Evolutionary conservation across 1,139 yeast species (phyloP), one percentile per base, ranked within the genome.

Genomic region (Scheffersomyces quercinus): DNA sequence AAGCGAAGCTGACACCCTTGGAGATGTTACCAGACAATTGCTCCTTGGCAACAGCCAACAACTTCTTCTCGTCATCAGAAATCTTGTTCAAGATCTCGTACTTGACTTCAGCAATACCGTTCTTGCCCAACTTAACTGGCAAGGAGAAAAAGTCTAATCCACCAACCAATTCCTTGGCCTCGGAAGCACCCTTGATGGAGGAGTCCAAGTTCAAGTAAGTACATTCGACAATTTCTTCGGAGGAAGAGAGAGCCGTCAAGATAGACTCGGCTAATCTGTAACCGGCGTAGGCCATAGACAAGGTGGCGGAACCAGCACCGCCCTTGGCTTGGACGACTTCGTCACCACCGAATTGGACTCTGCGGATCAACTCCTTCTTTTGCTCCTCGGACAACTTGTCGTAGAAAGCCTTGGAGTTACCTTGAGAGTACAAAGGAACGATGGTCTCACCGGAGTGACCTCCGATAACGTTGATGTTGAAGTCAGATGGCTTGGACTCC

Each of bases 381-480:
- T 58, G 49, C 43, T 60, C 65, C 8, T 45, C 54, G 39, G 53
- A 50, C 60, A 61, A 57, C 54, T 54, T 49, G 43, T 49, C 45
- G 50, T 47, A 55, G 54, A 42, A 52, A 5, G 53, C 31, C 56
- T 56, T 56, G 53, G 78, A 62, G 50, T 59, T 58, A 52, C 77
- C 76, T 45, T 70, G 49, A 44, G 97, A 88, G 67, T 91, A 76
- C 70, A 93, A 79, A 62, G 99, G 98, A 48, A 91, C 96, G 70
- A 93, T 93, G 68, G 99, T 93, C 68, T 88, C 88, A 72, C 99
- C 99, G 44, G 97, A 90, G 81, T 93, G 99, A 54, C 99, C 99
- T 68, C 99, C 98, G 59, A 93, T 85, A 55, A 93, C 97, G 52
- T 80, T 77, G 51, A 86, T 81, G 53, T 81, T 82, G 77, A 88